Conservation (phyloP, 2,329 filamentous ascomycete genomes). For the Fusarium sp. region DNA sequence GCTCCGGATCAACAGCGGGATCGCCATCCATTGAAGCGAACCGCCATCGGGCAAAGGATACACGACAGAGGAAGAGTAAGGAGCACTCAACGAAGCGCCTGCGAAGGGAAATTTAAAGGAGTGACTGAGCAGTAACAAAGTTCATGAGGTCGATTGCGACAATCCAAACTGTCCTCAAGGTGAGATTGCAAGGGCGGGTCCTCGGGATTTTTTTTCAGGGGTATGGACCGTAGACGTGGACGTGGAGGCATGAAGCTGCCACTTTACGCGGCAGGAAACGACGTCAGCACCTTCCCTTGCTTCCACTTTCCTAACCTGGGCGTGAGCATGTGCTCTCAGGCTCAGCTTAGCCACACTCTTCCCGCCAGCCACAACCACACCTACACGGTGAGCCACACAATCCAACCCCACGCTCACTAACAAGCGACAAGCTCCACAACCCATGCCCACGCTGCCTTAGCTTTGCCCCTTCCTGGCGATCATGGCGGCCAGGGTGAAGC, state of each 20-base stretch:
- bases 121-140: slow-evolving; percentile 20
- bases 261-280: slow-evolving; percentile 11
- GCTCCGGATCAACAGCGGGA: slow-evolving; percentile 70
- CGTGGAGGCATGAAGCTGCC: neutral
- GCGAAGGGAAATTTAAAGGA: slow-evolving; percentile 18
- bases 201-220: slow-evolving; percentile 37
- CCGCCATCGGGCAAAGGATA: slow-evolving; percentile 36
- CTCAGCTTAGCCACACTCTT: neutral
- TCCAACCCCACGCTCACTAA: slow-evolving; percentile 1
- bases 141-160: slow-evolving; percentile 36
- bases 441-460: slow-evolving; percentile 31
- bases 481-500: slow-evolving; percentile 6
- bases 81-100: slow-evolving; percentile 4
- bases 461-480: slow-evolving; percentile 18
- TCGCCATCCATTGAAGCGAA: slow-evolving; percentile 71
- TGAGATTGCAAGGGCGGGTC: slow-evolving; percentile 34
- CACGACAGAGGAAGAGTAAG: neutral
- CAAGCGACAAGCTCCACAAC: neutral
- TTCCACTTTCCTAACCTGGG: slow-evolving; percentile 7
- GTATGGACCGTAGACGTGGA: slow-evolving; percentile 15
- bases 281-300: slow-evolving; percentile 17
- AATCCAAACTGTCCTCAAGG: slow-evolving; percentile 40
- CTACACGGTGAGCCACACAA: slow-evolving; percentile 10
- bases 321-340: neutral
- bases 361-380: neutral